Base-by-base conservation (phyloP, 2,329 filamentous ascomycete genomes). In the Phialophora macrospora region DNA sequence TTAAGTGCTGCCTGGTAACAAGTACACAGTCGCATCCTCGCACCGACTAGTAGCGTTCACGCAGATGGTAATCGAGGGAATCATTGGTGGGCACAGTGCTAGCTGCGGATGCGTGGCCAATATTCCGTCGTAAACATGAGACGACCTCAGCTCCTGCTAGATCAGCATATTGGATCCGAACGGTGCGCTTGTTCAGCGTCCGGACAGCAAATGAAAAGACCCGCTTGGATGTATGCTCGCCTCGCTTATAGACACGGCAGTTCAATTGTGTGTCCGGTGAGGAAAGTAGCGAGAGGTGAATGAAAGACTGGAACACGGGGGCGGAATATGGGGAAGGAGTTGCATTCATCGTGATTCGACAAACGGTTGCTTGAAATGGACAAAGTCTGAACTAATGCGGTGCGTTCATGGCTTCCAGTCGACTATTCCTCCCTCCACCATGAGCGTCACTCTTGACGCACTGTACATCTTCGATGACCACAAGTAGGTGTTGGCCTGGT, bases 381-480 rank as follows among this genome's bases (percentile, higher is more conserved):
- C 38, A 44, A 41, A n/a, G 38, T 41, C 38, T 51, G 24, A 28
- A 51, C 48, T 51, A 28, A 12, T 51, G 48, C 48, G 7, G 20
- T 7, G 38, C 38, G 17, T 55, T 34, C 52, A 34, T 32, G 24
- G 52, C 52, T 28, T n/a, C 28, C 7, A 7, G 1, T 28, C 52
- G 17, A 26, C 17, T 38, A 60, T 60, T 38, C 48, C 54, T 24
- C 30, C 51, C 60, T 55, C 38, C 77, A 88, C 79, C 77, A 94
- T 93, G 90, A 91, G 86, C 81, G 88, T 92, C 81, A 88, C 91
- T 76, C 91, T 99, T 76, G 94, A 98, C 83, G 95, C 94, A 77
- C 84, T 99, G 75, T 94, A 98, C 83, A 93, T 99, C 77, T 97
- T 91, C 79, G 93, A 98, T 86, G 93, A 97, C 83, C 88, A 93